Conservation (phyloP, 1,284 basidiomycete species). For the Serendipita sp. region DNA sequence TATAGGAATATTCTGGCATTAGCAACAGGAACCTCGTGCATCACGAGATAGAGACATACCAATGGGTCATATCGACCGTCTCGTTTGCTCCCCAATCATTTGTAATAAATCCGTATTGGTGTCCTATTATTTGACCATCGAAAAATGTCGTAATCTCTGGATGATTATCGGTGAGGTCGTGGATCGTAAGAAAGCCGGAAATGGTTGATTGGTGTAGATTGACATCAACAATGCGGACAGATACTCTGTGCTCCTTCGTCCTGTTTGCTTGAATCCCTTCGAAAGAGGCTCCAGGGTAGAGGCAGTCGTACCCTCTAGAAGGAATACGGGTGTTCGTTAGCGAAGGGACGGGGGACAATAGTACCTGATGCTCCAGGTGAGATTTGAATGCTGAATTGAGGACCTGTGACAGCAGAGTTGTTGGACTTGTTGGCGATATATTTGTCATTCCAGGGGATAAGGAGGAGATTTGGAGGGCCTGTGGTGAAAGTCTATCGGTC, state of each 20-base stretch:
- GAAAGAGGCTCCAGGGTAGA: conserved; percentile 69
- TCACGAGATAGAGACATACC: conserved; percentile 26
- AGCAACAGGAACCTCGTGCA: conserved; percentile 28
- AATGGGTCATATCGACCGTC: conserved; percentile 79
- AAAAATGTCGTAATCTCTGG: conserved; percentile 86
- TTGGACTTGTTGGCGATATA: not conserved
- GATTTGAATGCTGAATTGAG: not conserved
- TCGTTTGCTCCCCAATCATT: conserved; percentile 76
- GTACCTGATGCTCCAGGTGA: not conserved
- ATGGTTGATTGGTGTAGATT: conserved; percentile 66
- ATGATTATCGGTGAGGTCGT: conserved; percentile 79
- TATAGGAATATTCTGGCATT: conserved; percentile 39
- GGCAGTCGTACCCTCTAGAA: conserved; percentile 47
- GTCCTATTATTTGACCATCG: conserved; percentile 85
- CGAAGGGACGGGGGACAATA: not conserved
- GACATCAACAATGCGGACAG: conserved; percentile 70
- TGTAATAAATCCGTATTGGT: conserved; percentile 75
- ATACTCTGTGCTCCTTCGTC: conserved; percentile 72
- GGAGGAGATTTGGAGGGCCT: not conserved
- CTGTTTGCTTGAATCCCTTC: conserved; percentile 73
- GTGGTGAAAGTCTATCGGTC: not conserved
- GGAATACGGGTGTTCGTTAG: not conserved
- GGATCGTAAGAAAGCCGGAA: conserved; percentile 80
- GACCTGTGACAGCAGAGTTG: not conserved
- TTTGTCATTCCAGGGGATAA: not conserved